These are phyloP conservation scores for Naegleria fowleri DNA, from an alignment of 208 protist species.

Conservation along the genomic window DNA sequence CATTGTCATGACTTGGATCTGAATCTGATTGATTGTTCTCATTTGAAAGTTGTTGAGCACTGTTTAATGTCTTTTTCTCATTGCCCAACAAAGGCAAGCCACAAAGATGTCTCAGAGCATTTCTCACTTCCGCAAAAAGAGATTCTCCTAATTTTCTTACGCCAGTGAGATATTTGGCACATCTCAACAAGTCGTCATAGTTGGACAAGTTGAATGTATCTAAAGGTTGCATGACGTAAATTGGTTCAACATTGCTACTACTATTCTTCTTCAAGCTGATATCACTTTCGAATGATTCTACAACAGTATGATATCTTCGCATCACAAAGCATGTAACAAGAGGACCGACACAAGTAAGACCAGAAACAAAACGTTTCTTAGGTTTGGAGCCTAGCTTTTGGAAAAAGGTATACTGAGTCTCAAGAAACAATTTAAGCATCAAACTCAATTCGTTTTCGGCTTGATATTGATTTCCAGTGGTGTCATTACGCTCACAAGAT, in stretches of 20 bases:
- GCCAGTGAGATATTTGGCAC: not conserved
- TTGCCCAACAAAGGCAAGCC: not conserved
- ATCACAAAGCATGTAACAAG: not conserved
- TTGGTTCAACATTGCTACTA: not conserved
- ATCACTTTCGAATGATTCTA: not conserved
- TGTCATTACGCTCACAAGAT: not conserved
- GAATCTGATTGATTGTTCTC: too few species aligned
- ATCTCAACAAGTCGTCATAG: constrained; percentile 10
- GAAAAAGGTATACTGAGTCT: not conserved
- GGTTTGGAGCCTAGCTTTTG: not conserved
- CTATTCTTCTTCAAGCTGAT: not conserved
- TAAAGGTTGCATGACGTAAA: not conserved
- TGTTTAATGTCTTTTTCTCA: not conserved
- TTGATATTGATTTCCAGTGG: constrained; percentile 6
- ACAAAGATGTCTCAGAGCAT: not conserved
- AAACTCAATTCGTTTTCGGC: not conserved
- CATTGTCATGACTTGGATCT: too few species aligned
- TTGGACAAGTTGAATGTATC: not conserved
- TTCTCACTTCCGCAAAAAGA: not conserved
- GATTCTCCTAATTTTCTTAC: not conserved
- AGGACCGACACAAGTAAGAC: not conserved
- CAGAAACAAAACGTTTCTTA: not conserved
- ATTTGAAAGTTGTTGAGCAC: too few species aligned
- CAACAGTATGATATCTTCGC: not conserved
- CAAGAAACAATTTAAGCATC: not conserved